Evolutionary conservation across 129 eudicot genomes (phyloP).

Genomic region (Calendula officinalis): DNA sequence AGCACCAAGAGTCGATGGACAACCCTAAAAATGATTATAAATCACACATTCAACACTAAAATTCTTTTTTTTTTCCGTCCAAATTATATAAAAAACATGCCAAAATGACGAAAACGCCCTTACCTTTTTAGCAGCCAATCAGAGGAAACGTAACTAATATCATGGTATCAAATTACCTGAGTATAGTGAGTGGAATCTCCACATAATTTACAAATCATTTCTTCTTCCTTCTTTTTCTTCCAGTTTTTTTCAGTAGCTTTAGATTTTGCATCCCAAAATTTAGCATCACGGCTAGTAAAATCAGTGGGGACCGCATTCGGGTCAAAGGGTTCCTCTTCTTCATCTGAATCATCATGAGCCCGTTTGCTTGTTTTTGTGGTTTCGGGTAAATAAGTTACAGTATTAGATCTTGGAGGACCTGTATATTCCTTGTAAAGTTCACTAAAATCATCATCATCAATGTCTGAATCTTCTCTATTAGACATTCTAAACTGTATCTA

Average conservation of each 20-base stretch:
- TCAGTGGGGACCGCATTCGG: slow-evolving; percentile 99
- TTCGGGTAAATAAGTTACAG: slow-evolving; percentile 34
- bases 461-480: slow-evolving; percentile 61
- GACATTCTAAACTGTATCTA: slow-evolving; percentile 38
- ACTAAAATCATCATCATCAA: slow-evolving; percentile 95
- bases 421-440: slow-evolving; percentile 95
- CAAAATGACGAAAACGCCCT: not conserved
- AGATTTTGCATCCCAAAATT: slow-evolving; percentile 98
- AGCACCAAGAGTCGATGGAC: slow-evolving; percentile 94
- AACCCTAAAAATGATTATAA: slow-evolving; percentile 55
- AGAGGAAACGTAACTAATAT: slow-evolving; percentile 5
- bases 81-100: not conserved
- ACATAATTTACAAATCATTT: slow-evolving; percentile 94
- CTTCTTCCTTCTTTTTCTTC: slow-evolving; percentile 98
- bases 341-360: slow-evolving; percentile 75
- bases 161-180: slow-evolving; percentile 51
- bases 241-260: slow-evolving; percentile 97
- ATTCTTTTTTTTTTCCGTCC: not conserved
- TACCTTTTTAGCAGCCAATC: slow-evolving; percentile 4
- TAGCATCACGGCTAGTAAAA: slow-evolving; percentile 98
- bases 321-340: slow-evolving; percentile 76
- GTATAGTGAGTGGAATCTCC: slow-evolving; percentile 98
- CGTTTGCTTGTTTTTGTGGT: slow-evolving; percentile 48
- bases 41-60: slow-evolving; percentile 15
- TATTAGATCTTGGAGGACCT: slow-evolving; percentile 69